Base-by-base conservation (phyloP, 176 grass and related monocot species). In the Alopecurus myosuroides region DNA sequence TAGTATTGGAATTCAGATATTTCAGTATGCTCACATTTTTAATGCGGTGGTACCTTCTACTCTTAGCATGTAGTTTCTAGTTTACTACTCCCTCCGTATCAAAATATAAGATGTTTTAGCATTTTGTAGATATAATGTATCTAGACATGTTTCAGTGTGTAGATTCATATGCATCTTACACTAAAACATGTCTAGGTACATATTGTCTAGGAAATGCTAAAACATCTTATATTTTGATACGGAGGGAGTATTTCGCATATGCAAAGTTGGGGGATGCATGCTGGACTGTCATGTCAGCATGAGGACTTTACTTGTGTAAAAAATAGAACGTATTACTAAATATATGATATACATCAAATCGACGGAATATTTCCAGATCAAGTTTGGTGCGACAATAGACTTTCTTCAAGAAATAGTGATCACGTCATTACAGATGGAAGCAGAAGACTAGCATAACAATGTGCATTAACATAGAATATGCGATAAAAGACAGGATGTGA, bases 401-500 rank as follows among this genome's bases (percentile, higher is more conserved):
- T 78, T 73, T 72, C 74, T 26, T 51, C 44, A 58, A 81, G 39
- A 66, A 9, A 73, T 3, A 74, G 35, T 52, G 55, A 74, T 26
- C 48, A 36, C 45, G 53, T 66, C 18, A 46, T 64, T 76, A 74
- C 62, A 11, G 57, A 69, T 20, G 39, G 11, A 81, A 60, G 62
- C 74, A 71, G 49, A 23, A 83, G 85, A 63, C 41, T 78, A 70
- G 23, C 66, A 45, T 74, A 50, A 23, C 15, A 81, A 85, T 66
- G 4, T 39, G 57, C 56, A 63, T 49, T 64, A 78, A 22, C 64
- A 78, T 56, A 44, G 41, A 55, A 63, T 40, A 62, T 34, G 77
- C 10, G 13, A 77, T 53, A 14, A 74, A n/a, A 88, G 17, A 45
- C 52, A 61, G 23, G 49, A 81, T 26, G 33, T 17, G 45, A 69